phyloP scores from a whole-genome alignment of 164 flowering plant genomes.

The Hamamelis virginiana region DNA sequence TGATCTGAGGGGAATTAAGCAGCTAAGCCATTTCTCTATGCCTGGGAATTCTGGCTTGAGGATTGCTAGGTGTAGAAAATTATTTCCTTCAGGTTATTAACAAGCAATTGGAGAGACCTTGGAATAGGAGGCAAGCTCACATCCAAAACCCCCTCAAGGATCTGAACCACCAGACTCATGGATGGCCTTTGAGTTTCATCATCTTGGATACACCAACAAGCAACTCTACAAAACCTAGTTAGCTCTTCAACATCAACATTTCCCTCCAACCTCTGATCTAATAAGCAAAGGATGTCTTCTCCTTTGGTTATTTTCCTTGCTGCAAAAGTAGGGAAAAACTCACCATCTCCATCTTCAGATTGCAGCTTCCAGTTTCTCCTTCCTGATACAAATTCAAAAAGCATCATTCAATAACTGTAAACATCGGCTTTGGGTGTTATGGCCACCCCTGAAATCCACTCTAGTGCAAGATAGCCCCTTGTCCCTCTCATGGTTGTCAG shows the following conservation, averaged over 20 bases:
- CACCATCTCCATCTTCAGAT: conserved; percentile 18
- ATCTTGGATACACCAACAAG: conserved; percentile 63
- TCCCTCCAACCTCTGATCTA: conserved; percentile 37
- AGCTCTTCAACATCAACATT: conserved; percentile 39
- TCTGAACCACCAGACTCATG: conserved; percentile 53
- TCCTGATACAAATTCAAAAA: conserved; percentile 49
- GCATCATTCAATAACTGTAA: conserved; percentile 62
- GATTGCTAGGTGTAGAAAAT: conserved; percentile 49
- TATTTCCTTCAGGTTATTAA: conserved; percentile 17
- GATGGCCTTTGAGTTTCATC: conserved; percentile 42
- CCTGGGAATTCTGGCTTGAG: conserved; percentile 27
- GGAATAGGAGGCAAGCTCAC: conserved; percentile 39
- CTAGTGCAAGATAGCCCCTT: conserved; percentile 60
- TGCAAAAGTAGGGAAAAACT: conserved; percentile 43
- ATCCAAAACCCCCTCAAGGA: conserved; percentile 44
- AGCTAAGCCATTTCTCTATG: conserved; percentile 18
- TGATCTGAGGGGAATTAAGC: conserved; percentile 27
- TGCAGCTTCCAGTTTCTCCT: conserved; percentile 38
- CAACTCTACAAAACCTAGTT: conserved; percentile 34
- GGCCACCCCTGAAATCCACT: conserved; percentile 54
- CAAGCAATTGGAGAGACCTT: conserved; percentile 31
- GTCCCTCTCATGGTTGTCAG: conserved; percentile 63
- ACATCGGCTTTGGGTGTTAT: conserved; percentile 58
- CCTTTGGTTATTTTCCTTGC: conserved; percentile 28
- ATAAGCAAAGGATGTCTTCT: conserved; percentile 22